Evolutionary conservation across 1,139 yeast genomes (phyloP).

Genomic region (Kodamaea derodonti): DNA sequence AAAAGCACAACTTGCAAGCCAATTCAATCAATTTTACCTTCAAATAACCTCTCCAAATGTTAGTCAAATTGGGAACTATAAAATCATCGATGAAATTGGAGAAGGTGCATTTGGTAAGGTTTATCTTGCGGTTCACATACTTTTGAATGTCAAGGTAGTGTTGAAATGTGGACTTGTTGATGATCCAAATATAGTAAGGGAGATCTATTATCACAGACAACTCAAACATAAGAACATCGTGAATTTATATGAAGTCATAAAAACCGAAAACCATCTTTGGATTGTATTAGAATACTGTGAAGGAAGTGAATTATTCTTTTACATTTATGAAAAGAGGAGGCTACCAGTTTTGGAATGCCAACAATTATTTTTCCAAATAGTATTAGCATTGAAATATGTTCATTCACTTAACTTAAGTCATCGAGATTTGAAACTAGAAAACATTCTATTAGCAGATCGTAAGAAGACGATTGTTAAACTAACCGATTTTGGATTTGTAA

Average conservation of each 20-base stretch:
- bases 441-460: slow-evolving; percentile 70
- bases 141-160: slow-evolving; percentile 75
- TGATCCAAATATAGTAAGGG: slow-evolving; percentile 89
- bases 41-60: slow-evolving; percentile 51
- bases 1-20: slow-evolving; percentile 52
- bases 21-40: slow-evolving; percentile 59
- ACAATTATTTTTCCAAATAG: slow-evolving; percentile 69
- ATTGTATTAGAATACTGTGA: slow-evolving; percentile 88
- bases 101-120: slow-evolving; percentile 93
- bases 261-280: slow-evolving; percentile 79
- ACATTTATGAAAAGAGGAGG: slow-evolving; percentile 55
- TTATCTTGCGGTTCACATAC: slow-evolving; percentile 72
- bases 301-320: slow-evolving; percentile 80
- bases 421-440: slow-evolving; percentile 85
- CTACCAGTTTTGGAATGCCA: slow-evolving; percentile 54
- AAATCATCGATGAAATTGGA: slow-evolving; percentile 68
- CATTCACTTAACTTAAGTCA: slow-evolving; percentile 83
- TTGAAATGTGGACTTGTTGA: slow-evolving; percentile 78
- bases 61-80: slow-evolving; percentile 73
- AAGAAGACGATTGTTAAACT: slow-evolving; percentile 58
- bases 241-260: slow-evolving; percentile 77
- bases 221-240: slow-evolving; percentile 83
- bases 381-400: slow-evolving; percentile 79
- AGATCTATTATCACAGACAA: slow-evolving; percentile 83
- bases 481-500: slow-evolving; percentile 91